phyloP scores from a whole-genome alignment of 108 stramenopile species.

The Schizochytrium sp. region DNA sequence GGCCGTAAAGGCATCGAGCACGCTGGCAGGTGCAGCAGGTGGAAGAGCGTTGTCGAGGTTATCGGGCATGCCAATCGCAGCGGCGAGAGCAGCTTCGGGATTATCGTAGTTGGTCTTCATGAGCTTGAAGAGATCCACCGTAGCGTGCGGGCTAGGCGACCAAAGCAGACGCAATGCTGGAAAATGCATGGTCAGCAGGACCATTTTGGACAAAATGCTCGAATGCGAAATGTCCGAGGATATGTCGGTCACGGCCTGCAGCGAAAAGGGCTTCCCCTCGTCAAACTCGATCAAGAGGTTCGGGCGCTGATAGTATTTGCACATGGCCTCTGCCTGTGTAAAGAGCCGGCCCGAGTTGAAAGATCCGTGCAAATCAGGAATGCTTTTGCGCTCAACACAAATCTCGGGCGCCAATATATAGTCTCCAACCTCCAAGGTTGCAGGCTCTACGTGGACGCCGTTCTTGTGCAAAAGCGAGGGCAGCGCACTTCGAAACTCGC shows the following conservation, averaged over 20 bases:
- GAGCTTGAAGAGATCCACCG: conserved; percentile 73
- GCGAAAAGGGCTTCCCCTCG: conserved; percentile 71
- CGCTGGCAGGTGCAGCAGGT: neutral
- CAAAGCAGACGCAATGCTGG: conserved; percentile 83
- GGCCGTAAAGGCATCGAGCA: too few species aligned
- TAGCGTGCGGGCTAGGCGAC: conserved; percentile 82
- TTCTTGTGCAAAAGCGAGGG: conserved; percentile 90
- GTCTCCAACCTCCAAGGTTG: conserved; percentile 85
- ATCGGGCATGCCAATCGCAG: conserved; percentile 67
- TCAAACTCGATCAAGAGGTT: conserved; percentile 84
- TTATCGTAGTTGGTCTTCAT: conserved; percentile 72
- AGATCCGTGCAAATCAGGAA: conserved; percentile 84
- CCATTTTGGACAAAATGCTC: conserved; percentile 73
- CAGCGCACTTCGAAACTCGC: conserved; percentile 88
- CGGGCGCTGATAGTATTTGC: conserved; percentile 75
- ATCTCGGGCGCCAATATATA: conserved; percentile 89
- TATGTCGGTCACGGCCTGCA: conserved; percentile 69
- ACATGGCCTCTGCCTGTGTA: conserved; percentile 85
- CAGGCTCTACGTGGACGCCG: conserved; percentile 75
- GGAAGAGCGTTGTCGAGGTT: neutral
- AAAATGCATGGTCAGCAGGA: conserved; percentile 70
- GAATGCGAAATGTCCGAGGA: conserved; percentile 69
- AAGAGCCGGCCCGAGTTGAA: conserved; percentile 84
- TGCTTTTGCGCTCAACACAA: conserved; percentile 87
- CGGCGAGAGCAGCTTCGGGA: conserved; percentile 69